phyloP scores from a whole-genome alignment of 768 basidiomycete genomes.

The Kwoniella newhampshirensis region DNA sequence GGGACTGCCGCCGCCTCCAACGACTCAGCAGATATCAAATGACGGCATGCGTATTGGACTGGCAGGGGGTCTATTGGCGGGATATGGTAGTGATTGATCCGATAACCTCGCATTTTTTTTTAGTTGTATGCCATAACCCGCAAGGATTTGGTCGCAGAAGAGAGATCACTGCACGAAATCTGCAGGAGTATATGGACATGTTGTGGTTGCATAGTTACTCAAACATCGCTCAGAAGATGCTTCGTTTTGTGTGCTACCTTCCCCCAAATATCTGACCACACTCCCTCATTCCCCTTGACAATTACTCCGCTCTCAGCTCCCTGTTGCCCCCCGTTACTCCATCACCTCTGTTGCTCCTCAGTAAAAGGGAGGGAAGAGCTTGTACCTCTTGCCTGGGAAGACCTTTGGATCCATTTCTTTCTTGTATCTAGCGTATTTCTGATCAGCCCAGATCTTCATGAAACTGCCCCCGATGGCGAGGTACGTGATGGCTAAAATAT shows the following conservation, averaged over 20 bases:
- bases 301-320: too few relatives aligned
- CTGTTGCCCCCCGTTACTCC: too few relatives aligned
- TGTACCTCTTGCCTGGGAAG: constrained; percentile 58
- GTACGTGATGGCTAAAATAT: constrained; percentile 59
- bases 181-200: too few relatives aligned
- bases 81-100: constrained; percentile 45
- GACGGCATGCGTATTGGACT: neutral
- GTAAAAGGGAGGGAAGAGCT: constrained; percentile 43
- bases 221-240: too few relatives aligned
- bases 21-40: neutral
- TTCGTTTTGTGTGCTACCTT: too few relatives aligned
- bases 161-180: too few relatives aligned
- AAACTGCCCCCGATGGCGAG: constrained; percentile 62
- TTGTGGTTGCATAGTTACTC: too few relatives aligned
- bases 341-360: too few relatives aligned
- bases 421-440: constrained; percentile 86
- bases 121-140: too few relatives aligned
- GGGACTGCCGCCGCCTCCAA: neutral
- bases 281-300: too few relatives aligned
- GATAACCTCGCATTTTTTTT: neutral
- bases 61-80: constrained; percentile 36
- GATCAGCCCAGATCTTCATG: constrained; percentile 84
- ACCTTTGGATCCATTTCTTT: constrained; percentile 90
- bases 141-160: too few relatives aligned
- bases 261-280: too few relatives aligned